Percentiles rank a stretch among this genome's conserved stretches.
Conservation (phyloP, 2,329 filamentous ascomycete species). For the Cladophialophora psammophila region DNA sequence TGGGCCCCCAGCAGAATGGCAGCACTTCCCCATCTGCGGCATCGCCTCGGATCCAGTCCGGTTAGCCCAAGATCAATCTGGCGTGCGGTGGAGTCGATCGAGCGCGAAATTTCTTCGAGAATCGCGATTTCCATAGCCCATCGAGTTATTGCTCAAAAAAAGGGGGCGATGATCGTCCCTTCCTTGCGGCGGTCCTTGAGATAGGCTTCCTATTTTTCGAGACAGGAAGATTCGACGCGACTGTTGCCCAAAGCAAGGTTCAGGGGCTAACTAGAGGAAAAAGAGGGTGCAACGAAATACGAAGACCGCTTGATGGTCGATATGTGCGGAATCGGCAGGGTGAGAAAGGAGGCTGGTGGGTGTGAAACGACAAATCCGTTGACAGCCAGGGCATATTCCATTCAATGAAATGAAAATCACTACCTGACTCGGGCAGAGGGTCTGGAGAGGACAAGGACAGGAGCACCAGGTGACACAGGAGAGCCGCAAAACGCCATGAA, state of each 20-base stretch:
- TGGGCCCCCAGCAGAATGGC: slow-evolving; percentile 26
- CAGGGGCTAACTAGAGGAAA: not conserved
- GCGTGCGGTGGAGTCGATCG: slow-evolving; percentile 5
- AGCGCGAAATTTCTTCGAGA: not conserved
- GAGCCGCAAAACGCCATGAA: slow-evolving; percentile 1
- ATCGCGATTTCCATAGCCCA: slow-evolving; percentile 2
- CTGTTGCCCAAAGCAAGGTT: not conserved
- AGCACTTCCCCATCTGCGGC: slow-evolving; percentile 4
- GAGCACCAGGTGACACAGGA: not conserved
- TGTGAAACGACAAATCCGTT: not conserved
- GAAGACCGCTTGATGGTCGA: not conserved
- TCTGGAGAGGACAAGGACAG: not conserved
- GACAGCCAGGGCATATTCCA: not conserved
- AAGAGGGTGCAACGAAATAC: not conserved
- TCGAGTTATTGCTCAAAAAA: not conserved
- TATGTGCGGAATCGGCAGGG: not conserved
- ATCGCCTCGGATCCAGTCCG: slow-evolving; percentile 11
- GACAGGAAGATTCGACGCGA: not conserved
- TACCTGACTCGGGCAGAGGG: not conserved
- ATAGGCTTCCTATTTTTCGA: not conserved
- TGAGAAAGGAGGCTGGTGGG: not conserved
- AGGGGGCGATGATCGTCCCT: not conserved
- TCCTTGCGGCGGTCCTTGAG: not conserved
- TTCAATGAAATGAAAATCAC: not conserved
- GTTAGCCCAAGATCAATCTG: slow-evolving; percentile 11